Conservation (phyloP, 352 stramenopile genomes). For the Phytopythium helicoides region DNA sequence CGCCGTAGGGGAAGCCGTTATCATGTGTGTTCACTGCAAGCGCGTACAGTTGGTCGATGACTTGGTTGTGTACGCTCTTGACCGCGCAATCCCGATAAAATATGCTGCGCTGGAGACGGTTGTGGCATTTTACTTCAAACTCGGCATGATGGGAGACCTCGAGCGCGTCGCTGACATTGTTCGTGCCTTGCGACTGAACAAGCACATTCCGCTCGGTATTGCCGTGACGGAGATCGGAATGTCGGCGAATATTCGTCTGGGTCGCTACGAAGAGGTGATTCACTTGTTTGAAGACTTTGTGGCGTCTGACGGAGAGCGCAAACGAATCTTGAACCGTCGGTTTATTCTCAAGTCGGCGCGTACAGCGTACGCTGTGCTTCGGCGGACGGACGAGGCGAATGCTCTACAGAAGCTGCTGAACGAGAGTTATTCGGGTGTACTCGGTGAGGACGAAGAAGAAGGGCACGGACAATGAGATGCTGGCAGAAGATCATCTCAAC, state of each 20-base stretch:
- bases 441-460: constrained; percentile 6
- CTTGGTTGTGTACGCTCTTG: constrained; percentile 55
- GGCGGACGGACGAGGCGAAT: constrained; percentile 59
- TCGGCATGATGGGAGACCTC: constrained; percentile 54
- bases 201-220: constrained; percentile 70
- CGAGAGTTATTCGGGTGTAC: constrained; percentile 26
- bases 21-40: constrained; percentile 46
- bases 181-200: constrained; percentile 62
- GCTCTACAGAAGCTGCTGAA: constrained; percentile 50
- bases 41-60: constrained; percentile 55
- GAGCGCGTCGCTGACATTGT: constrained; percentile 67
- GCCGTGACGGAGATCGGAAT: constrained; percentile 75
- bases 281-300: constrained; percentile 79
- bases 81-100: constrained; percentile 68
- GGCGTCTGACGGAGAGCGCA: constrained; percentile 52
- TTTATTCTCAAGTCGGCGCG: constrained; percentile 64
- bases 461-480: too few species aligned
- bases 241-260: constrained; percentile 56
- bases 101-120: constrained; percentile 72
- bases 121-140: constrained; percentile 68
- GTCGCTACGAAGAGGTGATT: constrained; percentile 55
- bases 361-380: constrained; percentile 47
- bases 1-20: constrained; percentile 60
- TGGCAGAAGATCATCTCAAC: constrained; percentile 15
- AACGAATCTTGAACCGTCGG: constrained; percentile 45